A percentile compares a stretch with the other conserved stretches of the same genome.
Evolutionary conservation across 164 flowering plant genomes (phyloP).

Genomic region (Taxillus chinensis): DNA sequence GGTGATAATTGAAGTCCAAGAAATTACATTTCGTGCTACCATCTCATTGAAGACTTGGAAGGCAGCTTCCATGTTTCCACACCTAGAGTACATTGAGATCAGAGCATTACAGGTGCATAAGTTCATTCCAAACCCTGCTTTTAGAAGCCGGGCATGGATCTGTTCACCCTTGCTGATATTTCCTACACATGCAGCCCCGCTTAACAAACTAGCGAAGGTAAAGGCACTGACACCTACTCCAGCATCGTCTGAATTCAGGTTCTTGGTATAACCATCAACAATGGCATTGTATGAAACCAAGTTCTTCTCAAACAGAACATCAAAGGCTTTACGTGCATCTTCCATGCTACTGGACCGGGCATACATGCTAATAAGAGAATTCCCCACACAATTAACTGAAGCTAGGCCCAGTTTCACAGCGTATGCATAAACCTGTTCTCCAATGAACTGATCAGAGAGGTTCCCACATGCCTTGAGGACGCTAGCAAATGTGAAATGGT

Average conservation of each 20-base stretch:
- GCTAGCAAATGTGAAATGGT: slow-evolving; percentile 70
- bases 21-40: slow-evolving; percentile 47
- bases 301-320: slow-evolving; percentile 62
- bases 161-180: slow-evolving; percentile 66
- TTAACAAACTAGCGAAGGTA: slow-evolving; percentile 66
- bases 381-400: slow-evolving; percentile 55
- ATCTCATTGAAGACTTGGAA: slow-evolving; percentile 43
- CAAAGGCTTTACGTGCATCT: slow-evolving; percentile 66
- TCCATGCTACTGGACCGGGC: slow-evolving; percentile 54
- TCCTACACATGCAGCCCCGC: slow-evolving; percentile 70
- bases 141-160: slow-evolving; percentile 57
- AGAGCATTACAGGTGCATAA: slow-evolving; percentile 47
- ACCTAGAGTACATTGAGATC: slow-evolving; percentile 76
- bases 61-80: slow-evolving; percentile 68
- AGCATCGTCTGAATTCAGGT: slow-evolving; percentile 32
- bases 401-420: slow-evolving; percentile 53
- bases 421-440: slow-evolving; percentile 46
- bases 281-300: slow-evolving; percentile 57
- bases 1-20: slow-evolving; percentile 84
- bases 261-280: slow-evolving; percentile 58
- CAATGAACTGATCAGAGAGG: slow-evolving; percentile 31
- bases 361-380: slow-evolving; percentile 71
- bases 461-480: slow-evolving; percentile 71
- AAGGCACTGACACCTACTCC: slow-evolving; percentile 39
- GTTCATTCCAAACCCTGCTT: slow-evolving; percentile 43